These are phyloP conservation scores for Oryza nivara DNA, from an alignment of 176 grass and related monocot genomes.

Conservation along the genomic window DNA sequence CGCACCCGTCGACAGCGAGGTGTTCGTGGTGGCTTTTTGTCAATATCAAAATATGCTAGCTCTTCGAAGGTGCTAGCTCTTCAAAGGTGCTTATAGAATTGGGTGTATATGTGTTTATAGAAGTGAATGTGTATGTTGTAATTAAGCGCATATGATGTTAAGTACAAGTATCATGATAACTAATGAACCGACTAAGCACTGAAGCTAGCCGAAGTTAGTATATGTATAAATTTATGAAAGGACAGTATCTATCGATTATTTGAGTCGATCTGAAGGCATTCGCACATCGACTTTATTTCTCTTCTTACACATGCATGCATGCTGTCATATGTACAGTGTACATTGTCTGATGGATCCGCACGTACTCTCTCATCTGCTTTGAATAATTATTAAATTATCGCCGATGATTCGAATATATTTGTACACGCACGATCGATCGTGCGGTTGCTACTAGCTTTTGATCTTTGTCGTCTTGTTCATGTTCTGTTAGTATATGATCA, in stretches of 20 bases:
- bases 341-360: neutral
- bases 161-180: neutral
- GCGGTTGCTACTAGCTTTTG: neutral
- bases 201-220: neutral
- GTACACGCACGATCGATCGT: neutral
- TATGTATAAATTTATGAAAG: too few species aligned
- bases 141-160: too few species aligned
- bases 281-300: neutral
- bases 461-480: neutral
- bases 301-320: neutral
- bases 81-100: too few species aligned
- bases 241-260: neutral
- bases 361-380: neutral
- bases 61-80: too few species aligned
- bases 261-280: neutral
- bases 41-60: too few species aligned
- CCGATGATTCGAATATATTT: neutral
- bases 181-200: neutral
- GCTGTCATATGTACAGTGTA: neutral
- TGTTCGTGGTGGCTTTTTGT: accelerated
- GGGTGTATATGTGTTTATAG: too few species aligned
- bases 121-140: too few species aligned
- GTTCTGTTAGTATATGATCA: neutral
- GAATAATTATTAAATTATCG: neutral
- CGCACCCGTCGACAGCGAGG: too few species aligned